Base-by-base conservation (phyloP, 306 rosid genomes). In the Vigna radiata region DNA sequence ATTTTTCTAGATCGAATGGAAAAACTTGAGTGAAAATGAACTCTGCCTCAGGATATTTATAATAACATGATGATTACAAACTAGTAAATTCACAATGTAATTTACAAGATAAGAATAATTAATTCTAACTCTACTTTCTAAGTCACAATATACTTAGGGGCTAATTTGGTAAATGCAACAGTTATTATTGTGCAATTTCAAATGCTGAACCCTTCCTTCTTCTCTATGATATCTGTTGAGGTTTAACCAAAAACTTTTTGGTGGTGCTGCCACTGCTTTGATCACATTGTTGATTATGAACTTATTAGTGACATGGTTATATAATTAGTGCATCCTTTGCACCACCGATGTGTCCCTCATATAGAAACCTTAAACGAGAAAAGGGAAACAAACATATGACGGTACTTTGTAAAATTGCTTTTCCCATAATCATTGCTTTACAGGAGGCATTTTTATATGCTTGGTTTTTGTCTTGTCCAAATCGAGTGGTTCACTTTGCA, bases 211-310 rank as follows among this genome's bases (percentile, higher is more conserved):
- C 14, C 18, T 58, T 36, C 63, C 36, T 56, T 56, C 5, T 21
- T 21, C 62, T 29, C 12, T 58, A 14, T 25, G 17, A 25, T 25
- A 13, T 11, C 33, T 58, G 37, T 25, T 25, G 31, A 25, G 64
- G 4, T 23, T 58, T 55, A 12, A 15, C 16, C 39, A 25, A 21
- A 13, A 25, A 12, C 2, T 12, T 11, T 13, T 4, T 23, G 31
- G 33, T 56, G 14, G 37, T 56, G n/a, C 37, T 56, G 63, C 63
- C 63, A 10, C n/a, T 56, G 63, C n/a, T 56, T 56, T 21, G 62
- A 23, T 10, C 63, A 23, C 16, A 23, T 4, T 11, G 11, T 23
- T 23, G 11, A 23, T 56, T 56, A 56, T 10, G 5, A 21, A 14
- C 8, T 37, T 6, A 33, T 37, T 7, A 1, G 41, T 56, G 36